Base-by-base conservation (phyloP, 371 early-diverging fungal genomes). In the Mortierella sp. region DNA sequence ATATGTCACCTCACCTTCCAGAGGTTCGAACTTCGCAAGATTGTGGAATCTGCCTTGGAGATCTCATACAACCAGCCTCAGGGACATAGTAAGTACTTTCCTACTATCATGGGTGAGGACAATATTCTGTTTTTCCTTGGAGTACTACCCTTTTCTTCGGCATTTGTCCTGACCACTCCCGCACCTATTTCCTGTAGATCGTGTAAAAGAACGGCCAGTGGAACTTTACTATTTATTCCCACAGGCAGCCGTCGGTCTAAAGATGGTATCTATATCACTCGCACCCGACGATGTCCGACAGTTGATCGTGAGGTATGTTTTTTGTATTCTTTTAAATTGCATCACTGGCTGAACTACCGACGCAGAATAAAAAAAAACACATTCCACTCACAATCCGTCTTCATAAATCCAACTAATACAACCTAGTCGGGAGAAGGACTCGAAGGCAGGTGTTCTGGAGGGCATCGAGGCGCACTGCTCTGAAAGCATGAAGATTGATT, bases 401-500 rank as follows among this genome's bases (percentile, higher is more conserved):
- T 1, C 35, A 38, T 58, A n/a, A 5, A 55, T 24, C 21, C 4
- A 27, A 16, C 10, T 2, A 21, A 32, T 14, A 18, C 18, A 24
- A 49, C 12, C 10, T 56, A 85, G 87, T 43, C 87, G 87, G 6
- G 72, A 35, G 4, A 41, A 74, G 12, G 75, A 49, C 1, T 75
- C 78, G 3, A 35, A 44, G 2, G 58, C 80, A 0, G 80, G 80
- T 1, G 44, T 86, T 38, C 72, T 86, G 35, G 87, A 82, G 7
- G 87, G 87, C 3, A 54, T 86, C 18, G 87, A 86, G 38, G 71
- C 74, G 1, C 87, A 86, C 10, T 86, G 82, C 56, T 35, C 87
- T 0, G 78, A 76, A 21, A 75, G 70, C 32, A 77, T 86, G 80
- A 77, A 72, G n/a, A 76, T 86, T 41, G 87, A 86, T 60, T 86